Evolutionary conservation across 2,329 filamentous ascomycete species (phyloP).

Genomic region (Stemphylium beticola): DNA sequence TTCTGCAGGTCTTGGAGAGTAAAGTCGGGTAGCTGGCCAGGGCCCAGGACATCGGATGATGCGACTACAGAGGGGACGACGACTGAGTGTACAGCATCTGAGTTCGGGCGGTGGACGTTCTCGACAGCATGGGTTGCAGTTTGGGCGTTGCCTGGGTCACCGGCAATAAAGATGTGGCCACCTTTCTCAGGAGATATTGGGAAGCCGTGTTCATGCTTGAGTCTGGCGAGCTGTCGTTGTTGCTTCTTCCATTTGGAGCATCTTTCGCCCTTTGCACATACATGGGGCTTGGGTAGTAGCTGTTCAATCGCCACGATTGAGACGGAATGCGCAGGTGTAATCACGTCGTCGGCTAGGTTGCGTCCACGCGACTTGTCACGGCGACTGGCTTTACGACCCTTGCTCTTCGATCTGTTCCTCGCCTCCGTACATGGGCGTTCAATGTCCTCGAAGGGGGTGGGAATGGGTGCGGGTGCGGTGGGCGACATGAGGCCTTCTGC

Average conservation of each 20-base stretch:
- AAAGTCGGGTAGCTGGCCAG: constrained; percentile 67
- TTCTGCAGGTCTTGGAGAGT: constrained; percentile 75
- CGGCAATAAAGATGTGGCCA: constrained; percentile 76
- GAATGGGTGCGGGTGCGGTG: constrained; percentile 52
- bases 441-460: constrained; percentile 57
- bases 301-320: constrained; percentile 94
- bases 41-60: constrained; percentile 87
- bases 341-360: constrained; percentile 63
- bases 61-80: constrained; percentile 72
- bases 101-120: constrained; percentile 69
- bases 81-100: constrained; percentile 68
- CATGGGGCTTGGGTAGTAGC: constrained; percentile 81
- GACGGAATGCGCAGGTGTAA: constrained; percentile 81
- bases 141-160: constrained; percentile 77
- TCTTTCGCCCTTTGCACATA: constrained; percentile 83
- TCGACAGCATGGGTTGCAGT: constrained; percentile 63
- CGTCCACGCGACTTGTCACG: constrained; percentile 44
- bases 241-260: constrained; percentile 84
- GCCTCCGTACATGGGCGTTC: constrained; percentile 53
- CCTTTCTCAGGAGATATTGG: constrained; percentile 68
- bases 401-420: constrained; percentile 44
- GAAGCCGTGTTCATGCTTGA: constrained; percentile 72
- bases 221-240: constrained; percentile 75
- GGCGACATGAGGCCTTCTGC: constrained; percentile 49
- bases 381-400: constrained; percentile 39